Evolutionary conservation across 1,139 yeast species (phyloP).

Genomic region (Magnusiomyces magnusii): DNA sequence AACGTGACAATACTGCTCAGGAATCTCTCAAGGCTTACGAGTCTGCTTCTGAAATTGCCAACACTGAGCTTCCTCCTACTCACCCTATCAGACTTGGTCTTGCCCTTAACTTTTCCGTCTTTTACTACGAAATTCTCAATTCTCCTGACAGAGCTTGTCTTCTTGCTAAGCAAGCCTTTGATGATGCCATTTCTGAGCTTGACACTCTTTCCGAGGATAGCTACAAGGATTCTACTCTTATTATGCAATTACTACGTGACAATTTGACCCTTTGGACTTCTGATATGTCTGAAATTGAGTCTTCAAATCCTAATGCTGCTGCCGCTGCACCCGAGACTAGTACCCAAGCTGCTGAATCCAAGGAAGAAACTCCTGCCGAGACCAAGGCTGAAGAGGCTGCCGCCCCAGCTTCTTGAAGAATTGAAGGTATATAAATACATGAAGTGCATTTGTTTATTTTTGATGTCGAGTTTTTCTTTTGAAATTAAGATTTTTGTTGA

Average conservation of each 20-base stretch:
- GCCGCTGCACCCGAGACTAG: constrained; percentile 35
- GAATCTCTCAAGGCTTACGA: constrained; percentile 91
- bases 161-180: constrained; percentile 97
- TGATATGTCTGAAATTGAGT: constrained; percentile 56
- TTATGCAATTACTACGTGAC: constrained; percentile 98
- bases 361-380: background rate
- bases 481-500: background rate
- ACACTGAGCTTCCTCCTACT: constrained; percentile 94
- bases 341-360: constrained; percentile 18
- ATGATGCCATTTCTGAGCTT: constrained; percentile 97
- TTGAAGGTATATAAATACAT: background rate
- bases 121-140: constrained; percentile 95
- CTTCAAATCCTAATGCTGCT: constrained; percentile 46
- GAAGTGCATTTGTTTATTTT: background rate
- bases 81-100: constrained; percentile 98
- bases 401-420: background rate
- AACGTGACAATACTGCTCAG: constrained; percentile 89
- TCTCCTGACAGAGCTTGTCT: constrained; percentile 99
- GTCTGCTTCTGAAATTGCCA: constrained; percentile 94
- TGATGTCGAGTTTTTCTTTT: background rate
- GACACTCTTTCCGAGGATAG: constrained; percentile 97
- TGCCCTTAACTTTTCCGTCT: constrained; percentile 96
- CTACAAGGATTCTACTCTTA: constrained; percentile 95
- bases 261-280: constrained; percentile 98
- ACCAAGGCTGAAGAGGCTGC: background rate